These are phyloP conservation scores for Helianthus annuus DNA, from an alignment of 129 eudicot species.

Conservation along the genomic window HanXRQr2.0-SUNRISE NC_035436.2:31330311-31330810, in stretches of 20 bases:
- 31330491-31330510: slow-evolving; percentile 55
- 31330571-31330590: slow-evolving; percentile 61
- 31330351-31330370: slow-evolving; percentile 86
- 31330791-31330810: background rate
- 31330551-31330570: slow-evolving; percentile 77
- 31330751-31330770: slow-evolving; percentile 85
- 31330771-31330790: slow-evolving; percentile 23
- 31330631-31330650: slow-evolving; percentile 80
- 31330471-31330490: slow-evolving; percentile 65
- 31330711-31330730: slow-evolving; percentile 78
- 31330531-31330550: slow-evolving; percentile 63
- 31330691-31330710: slow-evolving; percentile 58
- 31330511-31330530: slow-evolving; percentile 71
- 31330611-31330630: slow-evolving; percentile 42
- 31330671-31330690: slow-evolving; percentile 59
- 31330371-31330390: slow-evolving; percentile 59
- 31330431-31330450: slow-evolving; percentile 41
- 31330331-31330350: slow-evolving; percentile 62
- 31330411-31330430: slow-evolving; percentile 56
- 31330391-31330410: slow-evolving; percentile 84
- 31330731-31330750: slow-evolving; percentile 51
- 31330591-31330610: slow-evolving; percentile 27
- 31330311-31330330: slow-evolving; percentile 48
- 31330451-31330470: slow-evolving; percentile 39
- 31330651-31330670: slow-evolving; percentile 73